Evolutionary conservation across 1,139 yeast genomes (phyloP).

Genomic region (Kodamaea fungicola): DNA sequence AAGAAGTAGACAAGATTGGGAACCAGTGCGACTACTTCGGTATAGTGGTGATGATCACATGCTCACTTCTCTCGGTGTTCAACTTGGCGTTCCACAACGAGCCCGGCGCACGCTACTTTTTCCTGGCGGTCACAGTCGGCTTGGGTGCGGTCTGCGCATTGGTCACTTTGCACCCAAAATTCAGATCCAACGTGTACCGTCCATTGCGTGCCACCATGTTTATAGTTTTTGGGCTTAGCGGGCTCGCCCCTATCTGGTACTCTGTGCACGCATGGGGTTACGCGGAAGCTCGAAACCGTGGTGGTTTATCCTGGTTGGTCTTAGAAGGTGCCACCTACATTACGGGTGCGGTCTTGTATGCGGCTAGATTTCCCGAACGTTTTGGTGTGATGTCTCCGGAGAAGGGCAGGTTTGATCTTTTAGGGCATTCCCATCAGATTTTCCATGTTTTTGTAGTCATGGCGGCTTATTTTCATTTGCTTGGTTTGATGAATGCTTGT

Average conservation of each 20-base stretch:
- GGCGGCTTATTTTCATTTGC: conserved; percentile 77
- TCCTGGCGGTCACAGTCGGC: conserved; percentile 45
- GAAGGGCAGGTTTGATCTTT: conserved; percentile 53
- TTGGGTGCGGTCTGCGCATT: conserved; percentile 64
- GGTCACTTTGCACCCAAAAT: conserved; percentile 62
- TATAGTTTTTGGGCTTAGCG: conserved; percentile 76
- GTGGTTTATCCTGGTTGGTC: conserved; percentile 59
- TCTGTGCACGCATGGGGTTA: conserved; percentile 40
- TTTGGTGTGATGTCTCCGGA: conserved; percentile 52
- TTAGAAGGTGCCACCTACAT: conserved; percentile 74
- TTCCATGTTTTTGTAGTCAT: conserved; percentile 79
- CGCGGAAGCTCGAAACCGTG: conserved; percentile 44
- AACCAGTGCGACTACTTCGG: conserved; percentile 87
- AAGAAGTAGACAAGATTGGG: conserved; percentile 56
- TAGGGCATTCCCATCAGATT: conserved; percentile 86
- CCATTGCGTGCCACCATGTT: conserved; percentile 77
- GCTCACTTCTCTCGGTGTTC: conserved; percentile 71
- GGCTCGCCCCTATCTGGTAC: conserved; percentile 62
- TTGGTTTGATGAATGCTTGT: conserved; percentile 61
- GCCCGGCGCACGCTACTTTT: conserved; percentile 35
- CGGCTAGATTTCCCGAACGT: conserved; percentile 75
- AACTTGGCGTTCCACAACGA: conserved; percentile 63
- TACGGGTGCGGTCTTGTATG: conserved; percentile 76
- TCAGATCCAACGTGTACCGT: conserved; percentile 68
- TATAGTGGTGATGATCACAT: conserved; percentile 69